Evolutionary conservation across 805 yeast genomes (phyloP).

Genomic region (Teunomyces pallodes): DNA sequence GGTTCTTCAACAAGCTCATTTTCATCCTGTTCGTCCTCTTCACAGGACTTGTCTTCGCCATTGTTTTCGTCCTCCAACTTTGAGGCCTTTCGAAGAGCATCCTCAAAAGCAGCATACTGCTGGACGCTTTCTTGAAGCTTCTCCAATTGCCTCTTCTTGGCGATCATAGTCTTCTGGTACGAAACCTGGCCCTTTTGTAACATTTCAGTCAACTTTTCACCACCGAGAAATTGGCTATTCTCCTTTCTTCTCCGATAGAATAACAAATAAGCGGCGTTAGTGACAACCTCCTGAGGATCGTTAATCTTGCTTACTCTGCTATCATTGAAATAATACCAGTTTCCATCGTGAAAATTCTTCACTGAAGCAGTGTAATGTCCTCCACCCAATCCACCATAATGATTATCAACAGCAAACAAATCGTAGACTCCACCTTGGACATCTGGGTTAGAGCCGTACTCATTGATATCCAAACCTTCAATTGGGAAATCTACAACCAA

Average conservation of each 20-base stretch:
- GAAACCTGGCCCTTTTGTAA: slow-evolving; percentile 39
- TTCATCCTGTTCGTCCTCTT: slow-evolving; percentile 1
- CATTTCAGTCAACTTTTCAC: slow-evolving; percentile 40
- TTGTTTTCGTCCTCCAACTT: neutral
- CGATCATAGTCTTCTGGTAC: slow-evolving; percentile 13
- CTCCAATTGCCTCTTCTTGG: slow-evolving; percentile 12
- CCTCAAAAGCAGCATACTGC: slow-evolving; percentile 7
- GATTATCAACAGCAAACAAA: slow-evolving; percentile 90
- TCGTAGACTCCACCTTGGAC: slow-evolving; percentile 59
- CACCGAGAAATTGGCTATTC: slow-evolving; percentile 43
- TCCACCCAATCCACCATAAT: slow-evolving; percentile 94
- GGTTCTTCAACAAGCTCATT: slow-evolving; percentile 3
- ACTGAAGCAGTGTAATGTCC: slow-evolving; percentile 95
- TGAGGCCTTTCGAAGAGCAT: slow-evolving; percentile 1
- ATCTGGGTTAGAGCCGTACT: slow-evolving; percentile 41
- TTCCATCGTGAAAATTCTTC: slow-evolving; percentile 67
- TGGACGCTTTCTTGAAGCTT: slow-evolving; percentile 15
- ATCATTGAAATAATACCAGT: slow-evolving; percentile 92
- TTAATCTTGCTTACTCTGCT: slow-evolving; percentile 61
- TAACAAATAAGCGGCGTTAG: slow-evolving; percentile 81
- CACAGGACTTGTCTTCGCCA: neutral
- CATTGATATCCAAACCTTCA: slow-evolving; percentile 69
- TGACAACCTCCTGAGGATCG: slow-evolving; percentile 57
- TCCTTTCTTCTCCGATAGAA: slow-evolving; percentile 65
- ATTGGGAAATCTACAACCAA: slow-evolving; percentile 85